Conservation (phyloP, 371 early-diverging fungal species). For the Gilbertella persicaria region DNA sequence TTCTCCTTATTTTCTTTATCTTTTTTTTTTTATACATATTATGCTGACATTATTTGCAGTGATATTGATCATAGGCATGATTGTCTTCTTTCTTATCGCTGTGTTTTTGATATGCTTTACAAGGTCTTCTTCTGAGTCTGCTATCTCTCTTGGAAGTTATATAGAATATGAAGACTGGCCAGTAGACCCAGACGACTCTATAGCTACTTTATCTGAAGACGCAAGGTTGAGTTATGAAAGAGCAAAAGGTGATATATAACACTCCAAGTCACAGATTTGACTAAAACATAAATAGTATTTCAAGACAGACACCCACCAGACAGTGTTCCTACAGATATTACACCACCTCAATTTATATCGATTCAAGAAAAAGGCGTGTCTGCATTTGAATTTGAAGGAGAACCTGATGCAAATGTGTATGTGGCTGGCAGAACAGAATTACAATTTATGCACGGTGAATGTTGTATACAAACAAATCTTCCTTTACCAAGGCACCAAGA, state of each 20-base stretch:
- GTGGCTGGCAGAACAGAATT: conserved; percentile 80
- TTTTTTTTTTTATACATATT: not conserved
- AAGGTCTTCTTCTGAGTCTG: conserved; percentile 33
- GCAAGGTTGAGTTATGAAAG: conserved; percentile 46
- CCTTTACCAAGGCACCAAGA: conserved; percentile 79
- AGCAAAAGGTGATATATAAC: conserved; percentile 22
- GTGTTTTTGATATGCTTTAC: conserved; percentile 43
- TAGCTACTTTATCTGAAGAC: conserved; percentile 43
- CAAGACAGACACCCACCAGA: conserved; percentile 65
- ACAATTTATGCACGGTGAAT: conserved; percentile 72
- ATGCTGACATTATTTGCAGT: conserved; percentile 35
- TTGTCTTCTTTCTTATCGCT: conserved; percentile 36
- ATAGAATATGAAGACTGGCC: conserved; percentile 39
- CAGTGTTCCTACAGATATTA: conserved; percentile 64
- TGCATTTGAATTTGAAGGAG: conserved; percentile 82
- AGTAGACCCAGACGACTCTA: conserved; percentile 37
- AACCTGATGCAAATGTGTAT: conserved; percentile 66
- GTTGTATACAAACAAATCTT: conserved; percentile 79
- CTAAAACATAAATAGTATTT: conserved; percentile 24
- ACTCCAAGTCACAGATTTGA: not conserved
- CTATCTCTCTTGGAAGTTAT: conserved; percentile 29
- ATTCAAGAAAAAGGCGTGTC: conserved; percentile 85
- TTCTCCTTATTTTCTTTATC: conserved; percentile 4
- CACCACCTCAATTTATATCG: conserved; percentile 60
- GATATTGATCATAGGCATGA: conserved; percentile 39